Conservation (phyloP, 345 rosid genomes). For the Mallotus nudiflorus region DNA sequence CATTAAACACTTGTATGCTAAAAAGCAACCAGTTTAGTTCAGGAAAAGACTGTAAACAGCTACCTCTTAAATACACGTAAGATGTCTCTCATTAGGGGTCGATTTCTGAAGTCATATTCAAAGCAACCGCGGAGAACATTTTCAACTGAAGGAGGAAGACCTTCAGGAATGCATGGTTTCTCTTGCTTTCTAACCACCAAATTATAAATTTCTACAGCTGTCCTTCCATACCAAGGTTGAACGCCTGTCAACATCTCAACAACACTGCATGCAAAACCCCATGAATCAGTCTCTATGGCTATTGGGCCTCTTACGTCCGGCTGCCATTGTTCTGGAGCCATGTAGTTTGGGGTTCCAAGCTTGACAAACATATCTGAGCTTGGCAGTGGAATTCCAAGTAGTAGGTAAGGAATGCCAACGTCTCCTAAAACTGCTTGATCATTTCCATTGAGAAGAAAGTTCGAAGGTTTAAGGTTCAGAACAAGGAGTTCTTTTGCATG, state of each 20-base stretch:
- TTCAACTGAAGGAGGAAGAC: conserved; percentile 71
- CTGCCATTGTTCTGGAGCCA: conserved; percentile 99
- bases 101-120: conserved; percentile 77
- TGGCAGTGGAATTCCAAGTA: conserved; percentile 67
- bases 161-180: conserved; percentile 61
- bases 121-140: conserved; percentile 84
- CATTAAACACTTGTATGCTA: background rate
- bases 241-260: conserved; percentile 90
- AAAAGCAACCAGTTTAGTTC: background rate
- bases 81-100: conserved; percentile 88
- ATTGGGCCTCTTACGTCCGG: conserved; percentile 85
- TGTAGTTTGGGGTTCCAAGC: conserved; percentile 90
- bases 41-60: background rate
- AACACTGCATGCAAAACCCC: conserved; percentile 95
- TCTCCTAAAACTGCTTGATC: conserved; percentile 77
- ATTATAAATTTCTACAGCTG: conserved; percentile 60
- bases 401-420: conserved; percentile 71
- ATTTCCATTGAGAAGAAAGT: conserved; percentile 66
- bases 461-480: conserved; percentile 81
- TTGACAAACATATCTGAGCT: conserved; percentile 60
- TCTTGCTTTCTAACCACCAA: conserved; percentile 75
- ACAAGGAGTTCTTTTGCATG: conserved; percentile 68
- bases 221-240: conserved; percentile 77
- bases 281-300: conserved; percentile 84
- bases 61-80: conserved; percentile 67